Conservation (phyloP, 2,329 filamentous ascomycete species). For the Diaporthe ilicicola region DNA sequence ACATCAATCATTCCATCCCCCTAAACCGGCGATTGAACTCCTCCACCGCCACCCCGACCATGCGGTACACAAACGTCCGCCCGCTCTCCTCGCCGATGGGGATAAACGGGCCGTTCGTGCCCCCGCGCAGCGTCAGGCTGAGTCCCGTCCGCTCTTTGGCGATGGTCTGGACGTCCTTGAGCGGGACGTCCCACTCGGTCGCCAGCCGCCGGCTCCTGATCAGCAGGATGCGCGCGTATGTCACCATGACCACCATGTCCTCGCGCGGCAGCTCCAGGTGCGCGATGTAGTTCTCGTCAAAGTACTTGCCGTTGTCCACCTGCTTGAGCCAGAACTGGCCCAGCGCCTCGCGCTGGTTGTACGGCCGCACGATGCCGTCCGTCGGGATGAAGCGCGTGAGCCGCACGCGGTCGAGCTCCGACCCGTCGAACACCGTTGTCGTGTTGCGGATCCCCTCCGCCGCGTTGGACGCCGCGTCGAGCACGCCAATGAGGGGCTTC, state of each 20-base stretch:
- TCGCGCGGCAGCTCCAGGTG: constrained; percentile 91
- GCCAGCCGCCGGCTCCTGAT: constrained; percentile 86
- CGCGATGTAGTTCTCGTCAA: constrained; percentile 96
- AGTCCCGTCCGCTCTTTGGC: constrained; percentile 95
- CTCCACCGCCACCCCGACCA: constrained; percentile 72
- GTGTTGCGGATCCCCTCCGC: constrained; percentile 98
- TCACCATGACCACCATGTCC: constrained; percentile 90
- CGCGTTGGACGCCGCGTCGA: constrained; percentile 96
- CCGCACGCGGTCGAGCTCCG: constrained; percentile 94
- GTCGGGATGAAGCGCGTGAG: constrained; percentile 89
- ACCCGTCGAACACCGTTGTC: constrained; percentile 95
- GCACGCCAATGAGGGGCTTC: constrained; percentile 95
- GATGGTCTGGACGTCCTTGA: constrained; percentile 97
- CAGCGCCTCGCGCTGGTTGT: constrained; percentile 92
- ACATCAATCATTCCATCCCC: constrained; percentile 45
- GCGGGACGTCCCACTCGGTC: constrained; percentile 93
- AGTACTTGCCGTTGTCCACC: constrained; percentile 95
- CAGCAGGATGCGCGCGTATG: constrained; percentile 86
- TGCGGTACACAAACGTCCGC: constrained; percentile 69
- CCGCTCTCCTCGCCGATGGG: constrained; percentile 89
- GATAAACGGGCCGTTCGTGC: constrained; percentile 92
- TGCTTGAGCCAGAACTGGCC: constrained; percentile 99
- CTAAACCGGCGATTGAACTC: constrained; percentile 72
- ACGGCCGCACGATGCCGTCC: constrained; percentile 93
- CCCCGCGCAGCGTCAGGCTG: constrained; percentile 86